Percentiles rank a stretch among this genome's conserved stretches.
These are phyloP conservation scores for Xerocomus minutiporus DNA, from an alignment of 1,284 basidiomycete genomes.

Conservation along the genomic window DNA sequence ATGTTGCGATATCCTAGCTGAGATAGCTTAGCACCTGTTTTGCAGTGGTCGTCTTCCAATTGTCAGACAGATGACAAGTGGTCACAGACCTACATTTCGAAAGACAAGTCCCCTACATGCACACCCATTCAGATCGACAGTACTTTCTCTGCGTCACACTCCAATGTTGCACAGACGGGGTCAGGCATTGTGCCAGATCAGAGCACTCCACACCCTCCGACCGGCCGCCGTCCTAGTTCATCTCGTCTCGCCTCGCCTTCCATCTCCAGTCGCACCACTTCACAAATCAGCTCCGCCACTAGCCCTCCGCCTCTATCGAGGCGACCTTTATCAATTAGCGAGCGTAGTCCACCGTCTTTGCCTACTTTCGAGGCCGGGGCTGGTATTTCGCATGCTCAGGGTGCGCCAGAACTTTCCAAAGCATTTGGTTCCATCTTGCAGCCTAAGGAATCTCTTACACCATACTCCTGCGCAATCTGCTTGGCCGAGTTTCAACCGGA, in stretches of 20 bases:
- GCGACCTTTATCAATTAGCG: constrained; percentile 32
- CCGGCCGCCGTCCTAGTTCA: constrained; percentile 44
- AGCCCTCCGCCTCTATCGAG: constrained; percentile 44
- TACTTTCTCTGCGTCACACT: constrained; percentile 14
- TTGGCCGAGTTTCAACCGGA: constrained; percentile 64
- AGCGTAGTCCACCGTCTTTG: constrained; percentile 35
- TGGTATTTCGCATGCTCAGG: constrained; percentile 59
- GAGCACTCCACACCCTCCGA: constrained; percentile 23
- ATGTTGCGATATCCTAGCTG: constrained; percentile 10
- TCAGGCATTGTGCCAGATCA: constrained; percentile 7
- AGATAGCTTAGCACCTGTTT: constrained; percentile 52
- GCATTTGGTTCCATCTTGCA: constrained; percentile 79
- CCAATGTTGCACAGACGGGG: constrained; percentile 10
- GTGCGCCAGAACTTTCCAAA: constrained; percentile 64
- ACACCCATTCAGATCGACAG: constrained; percentile 20
- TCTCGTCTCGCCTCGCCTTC: constrained; percentile 28
- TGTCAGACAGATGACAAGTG: constrained; percentile 56
- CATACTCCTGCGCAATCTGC: constrained; percentile 67
- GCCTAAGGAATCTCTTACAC: constrained; percentile 63
- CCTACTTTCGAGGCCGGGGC: constrained; percentile 34
- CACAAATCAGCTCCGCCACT: constrained; percentile 54
- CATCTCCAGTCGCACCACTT: constrained; percentile 47
- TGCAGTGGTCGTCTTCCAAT: constrained; percentile 55
- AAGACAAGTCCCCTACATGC: constrained; percentile 41
- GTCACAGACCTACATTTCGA: constrained; percentile 70